A percentile compares a stretch with the other conserved stretches of the same genome.
Evolutionary conservation across 2,329 filamentous ascomycete genomes (phyloP).

Genomic region (Ophiostoma montium): DNA sequence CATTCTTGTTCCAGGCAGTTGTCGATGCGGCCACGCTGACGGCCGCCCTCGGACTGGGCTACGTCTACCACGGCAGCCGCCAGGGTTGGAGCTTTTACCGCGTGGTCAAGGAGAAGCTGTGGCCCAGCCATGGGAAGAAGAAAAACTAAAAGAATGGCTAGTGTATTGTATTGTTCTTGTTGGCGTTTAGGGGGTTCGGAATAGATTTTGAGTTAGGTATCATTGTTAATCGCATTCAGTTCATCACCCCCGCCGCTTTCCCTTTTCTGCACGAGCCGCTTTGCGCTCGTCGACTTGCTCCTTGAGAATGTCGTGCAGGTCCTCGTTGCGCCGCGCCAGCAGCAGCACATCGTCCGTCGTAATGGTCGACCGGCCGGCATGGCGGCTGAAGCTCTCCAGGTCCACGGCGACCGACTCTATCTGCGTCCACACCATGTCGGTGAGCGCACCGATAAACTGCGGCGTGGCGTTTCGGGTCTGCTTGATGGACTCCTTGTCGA

Average conservation of each 20-base stretch:
- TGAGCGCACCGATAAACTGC: constrained; percentile 76
- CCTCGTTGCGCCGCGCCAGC: constrained; percentile 74
- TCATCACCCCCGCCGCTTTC: constrained; percentile 15
- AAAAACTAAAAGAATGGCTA: neutral
- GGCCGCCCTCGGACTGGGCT: constrained; percentile 18
- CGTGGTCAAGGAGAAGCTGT: constrained; percentile 15
- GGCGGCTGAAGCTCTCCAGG: constrained; percentile 46
- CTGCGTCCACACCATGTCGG: constrained; percentile 77
- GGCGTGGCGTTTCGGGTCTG: constrained; percentile 75
- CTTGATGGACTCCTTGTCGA: constrained; percentile 67
- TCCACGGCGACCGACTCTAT: constrained; percentile 51
- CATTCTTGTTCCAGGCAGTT: constrained; percentile 31
- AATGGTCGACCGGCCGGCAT: constrained; percentile 69
- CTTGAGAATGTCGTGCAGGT: constrained; percentile 62
- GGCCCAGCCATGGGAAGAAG: neutral
- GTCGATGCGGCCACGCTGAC: constrained; percentile 33
- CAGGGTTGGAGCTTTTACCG: constrained; percentile 7
- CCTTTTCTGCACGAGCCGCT: constrained; percentile 24
- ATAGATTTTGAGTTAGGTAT: too few species aligned
- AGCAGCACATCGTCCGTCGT: constrained; percentile 80
- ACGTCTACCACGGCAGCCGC: constrained; percentile 10
- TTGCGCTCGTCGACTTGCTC: constrained; percentile 50
- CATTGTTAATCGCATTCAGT: too few species aligned
- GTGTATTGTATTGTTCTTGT: neutral
- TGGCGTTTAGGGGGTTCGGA: too few species aligned